Percentiles rank a stretch among this genome's conserved stretches.
These are phyloP conservation scores for Cordyceps cateniannulata DNA, from an alignment of 2,329 filamentous ascomycete species.

Conservation along the genomic window DNA sequence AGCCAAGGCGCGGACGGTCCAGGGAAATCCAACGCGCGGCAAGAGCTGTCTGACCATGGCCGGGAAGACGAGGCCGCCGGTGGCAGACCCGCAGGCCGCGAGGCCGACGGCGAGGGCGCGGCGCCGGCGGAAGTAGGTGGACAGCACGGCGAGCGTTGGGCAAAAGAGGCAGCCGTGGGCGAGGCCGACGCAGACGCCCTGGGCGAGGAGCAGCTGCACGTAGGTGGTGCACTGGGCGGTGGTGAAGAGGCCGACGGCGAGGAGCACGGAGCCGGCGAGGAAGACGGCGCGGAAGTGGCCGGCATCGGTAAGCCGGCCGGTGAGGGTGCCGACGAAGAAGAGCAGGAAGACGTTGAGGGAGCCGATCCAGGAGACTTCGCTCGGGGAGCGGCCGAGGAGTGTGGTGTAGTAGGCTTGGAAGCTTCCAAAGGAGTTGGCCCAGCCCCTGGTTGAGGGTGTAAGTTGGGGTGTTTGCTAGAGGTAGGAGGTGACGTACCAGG, in stretches of 20 bases:
- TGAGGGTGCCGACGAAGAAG: constrained; percentile 48
- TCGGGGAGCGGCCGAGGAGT: constrained; percentile 32
- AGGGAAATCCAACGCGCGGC: constrained; percentile 32
- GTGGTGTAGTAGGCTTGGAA: constrained; percentile 48
- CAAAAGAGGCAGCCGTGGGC: constrained; percentile 59
- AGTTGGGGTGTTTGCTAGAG: neutral
- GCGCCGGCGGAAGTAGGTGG: constrained; percentile 57
- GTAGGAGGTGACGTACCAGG: constrained; percentile 29
- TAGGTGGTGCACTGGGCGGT: constrained; percentile 40
- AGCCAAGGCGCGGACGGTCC: constrained; percentile 53
- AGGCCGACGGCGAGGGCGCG: constrained; percentile 56
- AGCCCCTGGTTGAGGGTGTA: constrained; percentile 31
- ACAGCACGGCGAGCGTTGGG: constrained; percentile 56
- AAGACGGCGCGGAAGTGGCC: constrained; percentile 44
- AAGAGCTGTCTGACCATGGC: constrained; percentile 23
- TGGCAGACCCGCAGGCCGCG: constrained; percentile 51
- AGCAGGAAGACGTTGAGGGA: constrained; percentile 48
- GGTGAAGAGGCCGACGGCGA: constrained; percentile 42
- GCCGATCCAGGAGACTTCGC: constrained; percentile 46
- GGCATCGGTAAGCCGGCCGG: constrained; percentile 47
- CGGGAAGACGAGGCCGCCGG: constrained; percentile 55
- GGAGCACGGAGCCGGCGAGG: constrained; percentile 33
- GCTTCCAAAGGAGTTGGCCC: constrained; percentile 49
- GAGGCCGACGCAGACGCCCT: constrained; percentile 51
- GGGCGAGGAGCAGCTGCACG: constrained; percentile 51